Base-by-base conservation (phyloP, 2,329 filamentous ascomycete genomes). In the Gaeumannomyces tritici region DNA sequence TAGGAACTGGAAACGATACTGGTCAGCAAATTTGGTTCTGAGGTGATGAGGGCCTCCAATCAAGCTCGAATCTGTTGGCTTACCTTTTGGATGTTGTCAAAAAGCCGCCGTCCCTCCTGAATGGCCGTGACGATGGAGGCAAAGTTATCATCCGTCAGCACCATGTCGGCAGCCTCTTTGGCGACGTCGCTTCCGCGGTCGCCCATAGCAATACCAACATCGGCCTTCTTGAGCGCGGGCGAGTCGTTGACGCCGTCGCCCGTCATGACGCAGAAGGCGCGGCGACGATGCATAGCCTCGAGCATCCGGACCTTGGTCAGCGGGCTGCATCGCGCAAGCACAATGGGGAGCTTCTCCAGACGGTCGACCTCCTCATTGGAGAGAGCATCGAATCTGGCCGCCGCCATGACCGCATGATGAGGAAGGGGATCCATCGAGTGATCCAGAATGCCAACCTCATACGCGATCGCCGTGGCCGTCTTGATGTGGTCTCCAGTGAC, bases 221-320 rank as follows among this genome's bases (percentile, higher is more conserved):
- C 85, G 1, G 86, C 83, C 57, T 80, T 78, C 68, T 86, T 84
- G 26, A 89, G 77, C 6, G 84, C 85, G 1, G 85, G 86, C 11
- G 83, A 83, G 69, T 89, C 86, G 68, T 89, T 89, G 59, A 88
- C 85, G 57, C 86, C 86, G 65, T 91, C 88, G 35, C 88, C 89
- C 24, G 88, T 90, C 11, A 90, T 89, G 35, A 87, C 87, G 67
- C 84, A 88, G 72, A 89, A 90, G 2, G 81, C 81, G 63, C 83
- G 81, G 62, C 88, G 83, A 35, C 88, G 81, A 67, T 89, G 86
- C 63, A 90, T 80, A n/a, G 87, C 87, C 69, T 89, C 85, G 2
- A 90, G 75, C 84, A 88, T 87, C 61, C 84, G 80, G 26, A 85
- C 83, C 68, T 88, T 87, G 12, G 84, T 87, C 60, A 81, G 78